Evolutionary conservation across 176 grass and related monocot genomes (phyloP).

Genomic region (Zoysia pacifica): DNA sequence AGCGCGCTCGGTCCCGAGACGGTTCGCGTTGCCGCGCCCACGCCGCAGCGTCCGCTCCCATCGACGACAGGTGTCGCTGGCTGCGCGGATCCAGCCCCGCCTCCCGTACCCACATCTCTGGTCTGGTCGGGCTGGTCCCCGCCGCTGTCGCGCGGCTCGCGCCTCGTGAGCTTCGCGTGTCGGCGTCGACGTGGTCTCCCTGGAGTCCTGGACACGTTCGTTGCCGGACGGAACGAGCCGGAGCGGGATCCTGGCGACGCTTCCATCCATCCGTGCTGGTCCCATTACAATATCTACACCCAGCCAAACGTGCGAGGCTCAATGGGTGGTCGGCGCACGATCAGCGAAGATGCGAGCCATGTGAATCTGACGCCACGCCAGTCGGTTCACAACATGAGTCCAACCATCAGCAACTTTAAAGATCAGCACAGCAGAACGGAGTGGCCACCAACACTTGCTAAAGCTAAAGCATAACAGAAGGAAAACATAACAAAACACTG

Average conservation of each 20-base stretch:
- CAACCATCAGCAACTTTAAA: too few species aligned
- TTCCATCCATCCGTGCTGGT: too few species aligned
- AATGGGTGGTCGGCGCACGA: too few species aligned
- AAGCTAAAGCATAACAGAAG: background rate
- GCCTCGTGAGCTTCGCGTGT: slow-evolving; percentile 18
- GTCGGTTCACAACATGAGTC: too few species aligned
- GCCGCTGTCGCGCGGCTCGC: background rate
- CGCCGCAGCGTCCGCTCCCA: too few species aligned
- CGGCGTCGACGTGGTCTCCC: background rate
- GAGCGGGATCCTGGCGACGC: too few species aligned
- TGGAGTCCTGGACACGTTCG: background rate
- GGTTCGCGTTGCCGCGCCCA: background rate
- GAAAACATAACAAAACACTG: background rate
- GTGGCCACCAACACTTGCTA: background rate
- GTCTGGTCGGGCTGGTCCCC: background rate
- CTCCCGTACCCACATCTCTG: background rate
- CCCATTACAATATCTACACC: too few species aligned
- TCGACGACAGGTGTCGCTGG: slow-evolving; percentile 7
- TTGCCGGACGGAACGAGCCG: background rate
- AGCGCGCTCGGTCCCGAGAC: too few species aligned
- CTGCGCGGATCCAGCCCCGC: background rate
- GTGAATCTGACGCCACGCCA: too few species aligned
- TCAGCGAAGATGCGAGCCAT: too few species aligned
- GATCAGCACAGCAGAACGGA: too few species aligned
- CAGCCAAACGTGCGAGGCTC: too few species aligned